Evolutionary conservation across 805 yeast species (phyloP).

Genomic region (Myxozyma nipponensis): DNA sequence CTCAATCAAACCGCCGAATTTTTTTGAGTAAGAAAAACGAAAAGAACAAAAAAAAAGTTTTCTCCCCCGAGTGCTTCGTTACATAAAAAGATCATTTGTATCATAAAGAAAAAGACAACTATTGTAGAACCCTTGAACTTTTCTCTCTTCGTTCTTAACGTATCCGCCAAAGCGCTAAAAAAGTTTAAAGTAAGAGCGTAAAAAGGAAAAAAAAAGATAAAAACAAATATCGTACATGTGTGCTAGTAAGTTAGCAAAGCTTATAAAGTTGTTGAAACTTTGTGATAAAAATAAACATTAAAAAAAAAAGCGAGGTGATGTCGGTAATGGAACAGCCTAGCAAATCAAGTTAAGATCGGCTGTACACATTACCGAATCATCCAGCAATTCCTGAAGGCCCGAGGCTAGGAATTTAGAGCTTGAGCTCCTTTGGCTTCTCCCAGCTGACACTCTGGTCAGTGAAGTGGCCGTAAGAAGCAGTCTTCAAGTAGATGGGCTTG

Average conservation of each 20-base stretch:
- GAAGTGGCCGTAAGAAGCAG: constrained; percentile 99
- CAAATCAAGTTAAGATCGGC: not conserved
- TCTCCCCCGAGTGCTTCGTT: no score
- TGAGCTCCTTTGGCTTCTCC: constrained; percentile 80
- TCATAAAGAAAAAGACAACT: not conserved
- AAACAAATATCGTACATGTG: not conserved
- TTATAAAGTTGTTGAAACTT: not conserved
- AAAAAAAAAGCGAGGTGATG: not conserved
- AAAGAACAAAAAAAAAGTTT: no score
- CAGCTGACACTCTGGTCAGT: constrained; percentile 98
- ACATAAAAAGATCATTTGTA: no score
- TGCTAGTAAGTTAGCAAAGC: not conserved
- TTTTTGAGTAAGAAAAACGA: no score
- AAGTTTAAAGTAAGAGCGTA: not conserved
- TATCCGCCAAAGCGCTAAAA: not conserved
- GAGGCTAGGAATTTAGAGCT: constrained; percentile 36
- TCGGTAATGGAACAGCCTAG: no score
- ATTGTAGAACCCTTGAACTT: not conserved
- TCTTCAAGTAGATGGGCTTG: constrained; percentile 98
- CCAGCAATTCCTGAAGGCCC: no score
- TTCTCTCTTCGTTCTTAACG: not conserved
- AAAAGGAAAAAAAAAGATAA: not conserved
- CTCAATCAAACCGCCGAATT: no score
- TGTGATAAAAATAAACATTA: not conserved
- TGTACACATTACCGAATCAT: not conserved